Evolutionary conservation across 306 rosid genomes (phyloP), one percentile per base, ranked within the genome.

Genomic region (Arachis hypogaea): DNA sequence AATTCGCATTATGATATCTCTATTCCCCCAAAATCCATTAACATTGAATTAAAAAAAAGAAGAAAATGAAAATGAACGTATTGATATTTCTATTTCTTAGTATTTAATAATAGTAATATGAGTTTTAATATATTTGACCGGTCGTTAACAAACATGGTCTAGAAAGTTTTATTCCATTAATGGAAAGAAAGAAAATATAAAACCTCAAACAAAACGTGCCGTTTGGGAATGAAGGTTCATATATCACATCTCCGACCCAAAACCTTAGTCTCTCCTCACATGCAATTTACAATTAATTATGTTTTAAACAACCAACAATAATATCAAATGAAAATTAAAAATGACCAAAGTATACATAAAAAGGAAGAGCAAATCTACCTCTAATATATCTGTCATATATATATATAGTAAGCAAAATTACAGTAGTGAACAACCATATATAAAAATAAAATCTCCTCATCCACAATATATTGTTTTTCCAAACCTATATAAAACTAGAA

Each of bases 351-450:
- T 33, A 7, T 8, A 5, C 29, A 30, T 16, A 11, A 0, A 7
- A 11, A 33, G 43, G 33, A 60, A 0, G 43, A 51, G 0, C 1
- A 2, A 5, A 33, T 46, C 55, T 11, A 36, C 44, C 43, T 7
- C 56, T 38, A 11, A 43, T 33, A 33, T 33, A 33, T 33, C 38
- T 4, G 38, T 33, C 38, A 33, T 62, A 63, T 54, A 68, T 82
- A 82, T 38, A 78, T 49, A 56, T 70, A 41, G 22, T 44, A 73
- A 38, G 22, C 71, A 64, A 56, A 76, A 75, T 59, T 36, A 67
- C 71, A 74, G 43, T 62, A 69, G 28, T 22, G 28, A 70, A 43
- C 14, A 33, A 59, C 28, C 57, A 51, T 30, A 72, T 22, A 22
- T 22, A 22, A 22, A 22, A 22, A 22, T 33, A 33, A 2, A 33